Conservation (phyloP, 108 stramenopile genomes). For the Epithemia pelagica region DNA sequence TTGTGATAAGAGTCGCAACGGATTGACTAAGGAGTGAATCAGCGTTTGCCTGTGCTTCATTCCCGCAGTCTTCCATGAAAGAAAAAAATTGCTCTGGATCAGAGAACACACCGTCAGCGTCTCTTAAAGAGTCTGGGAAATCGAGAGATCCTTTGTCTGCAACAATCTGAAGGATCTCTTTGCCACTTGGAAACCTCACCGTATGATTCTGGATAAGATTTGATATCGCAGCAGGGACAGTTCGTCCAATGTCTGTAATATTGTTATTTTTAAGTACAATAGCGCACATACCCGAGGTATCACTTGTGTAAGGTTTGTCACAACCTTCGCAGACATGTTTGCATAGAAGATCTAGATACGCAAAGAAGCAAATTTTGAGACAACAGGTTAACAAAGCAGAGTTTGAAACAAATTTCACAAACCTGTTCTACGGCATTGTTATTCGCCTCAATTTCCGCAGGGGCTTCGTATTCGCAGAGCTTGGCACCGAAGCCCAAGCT, state of each 20-base stretch:
- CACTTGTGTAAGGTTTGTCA: background rate
- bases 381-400: background rate
- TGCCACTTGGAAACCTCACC: background rate
- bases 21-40: background rate
- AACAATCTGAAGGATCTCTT: background rate
- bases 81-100: background rate
- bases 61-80: background rate
- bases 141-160: background rate
- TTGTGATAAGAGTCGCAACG: background rate
- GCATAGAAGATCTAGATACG: background rate
- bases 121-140: background rate
- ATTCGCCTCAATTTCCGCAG: background rate
- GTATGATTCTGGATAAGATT: background rate
- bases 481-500: constrained; percentile 1
- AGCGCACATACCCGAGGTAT: background rate
- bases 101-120: background rate
- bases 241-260: background rate
- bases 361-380: background rate
- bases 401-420: background rate
- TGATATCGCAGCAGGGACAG: background rate
- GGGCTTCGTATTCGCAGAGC: constrained; percentile 3
- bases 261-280: background rate
- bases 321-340: background rate
- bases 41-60: background rate
- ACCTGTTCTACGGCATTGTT: background rate